Percentiles rank a stretch among this genome's conserved stretches.
These are phyloP conservation scores for Hypoxylon subgilvum DNA, from an alignment of 495 filamentous ascomycete genomes.

Conservation along the genomic window DNA sequence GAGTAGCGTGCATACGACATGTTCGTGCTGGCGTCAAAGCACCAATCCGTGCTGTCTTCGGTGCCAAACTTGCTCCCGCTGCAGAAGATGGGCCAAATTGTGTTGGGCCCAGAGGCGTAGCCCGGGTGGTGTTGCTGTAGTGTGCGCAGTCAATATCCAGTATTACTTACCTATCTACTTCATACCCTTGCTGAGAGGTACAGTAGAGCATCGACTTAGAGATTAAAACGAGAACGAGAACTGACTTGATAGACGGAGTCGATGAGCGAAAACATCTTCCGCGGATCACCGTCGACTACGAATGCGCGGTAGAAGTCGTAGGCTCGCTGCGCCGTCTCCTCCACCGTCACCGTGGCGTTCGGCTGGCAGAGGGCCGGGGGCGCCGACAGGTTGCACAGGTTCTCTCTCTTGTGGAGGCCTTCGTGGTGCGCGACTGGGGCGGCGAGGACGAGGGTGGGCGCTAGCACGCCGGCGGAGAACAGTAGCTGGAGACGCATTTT, in stretches of 20 bases:
- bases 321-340: conserved; percentile 52
- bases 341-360: conserved; percentile 46
- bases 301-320: conserved; percentile 59
- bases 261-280: conserved; percentile 56
- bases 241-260: conserved; percentile 49
- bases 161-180: background rate
- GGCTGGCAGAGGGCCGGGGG: conserved; percentile 51
- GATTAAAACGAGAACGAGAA: conserved; percentile 5
- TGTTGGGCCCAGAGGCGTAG: conserved; percentile 47
- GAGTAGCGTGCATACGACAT: conserved; percentile 56
- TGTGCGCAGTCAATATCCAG: conserved; percentile 4
- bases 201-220: too few relatives aligned
- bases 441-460: conserved; percentile 41
- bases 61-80: conserved; percentile 47
- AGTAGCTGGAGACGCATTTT: conserved; percentile 45
- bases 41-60: conserved; percentile 49
- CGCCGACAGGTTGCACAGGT: conserved; percentile 48
- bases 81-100: conserved; percentile 54
- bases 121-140: conserved; percentile 54
- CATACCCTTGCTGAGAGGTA: background rate
- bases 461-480: conserved; percentile 41
- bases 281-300: conserved; percentile 53
- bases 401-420: conserved; percentile 47
- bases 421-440: conserved; percentile 30
- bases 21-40: conserved; percentile 54